Conservation (phyloP, 2,329 filamentous ascomycete genomes). For the Pleurostoma richardsiae region DNA sequence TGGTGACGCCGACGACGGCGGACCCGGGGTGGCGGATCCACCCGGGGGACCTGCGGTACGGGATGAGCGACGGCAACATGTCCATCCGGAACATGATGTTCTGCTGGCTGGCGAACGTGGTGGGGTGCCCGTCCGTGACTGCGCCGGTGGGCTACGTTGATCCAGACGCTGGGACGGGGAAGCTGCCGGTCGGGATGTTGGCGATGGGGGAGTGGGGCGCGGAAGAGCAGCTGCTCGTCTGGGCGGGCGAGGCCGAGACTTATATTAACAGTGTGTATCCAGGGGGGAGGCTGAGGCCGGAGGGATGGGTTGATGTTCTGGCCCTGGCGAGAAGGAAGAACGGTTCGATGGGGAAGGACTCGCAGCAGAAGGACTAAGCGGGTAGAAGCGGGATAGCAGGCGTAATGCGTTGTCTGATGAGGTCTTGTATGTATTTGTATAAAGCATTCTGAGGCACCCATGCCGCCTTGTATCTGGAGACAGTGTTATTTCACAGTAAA, state of each 20-base stretch:
- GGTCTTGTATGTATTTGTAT: no score
- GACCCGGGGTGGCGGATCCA: conserved; percentile 67
- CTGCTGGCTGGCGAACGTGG: conserved; percentile 79
- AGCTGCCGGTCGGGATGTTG: conserved; percentile 56
- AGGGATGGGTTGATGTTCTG: conserved; percentile 56
- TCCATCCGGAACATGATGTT: conserved; percentile 79
- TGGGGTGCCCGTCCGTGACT: conserved; percentile 69
- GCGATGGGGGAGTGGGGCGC: conserved; percentile 63
- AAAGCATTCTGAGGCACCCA: no score
- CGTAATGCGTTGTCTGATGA: no score
- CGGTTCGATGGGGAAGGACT: neutral
- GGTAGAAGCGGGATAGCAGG: no score
- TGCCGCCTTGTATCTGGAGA: no score
- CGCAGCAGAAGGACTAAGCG: no score
- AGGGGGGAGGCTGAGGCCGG: conserved; percentile 44
- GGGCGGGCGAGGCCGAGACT: conserved; percentile 51
- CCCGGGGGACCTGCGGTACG: conserved; percentile 58
- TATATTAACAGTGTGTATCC: conserved; percentile 45
- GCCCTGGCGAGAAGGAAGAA: conserved; percentile 22
- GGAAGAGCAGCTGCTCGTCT: conserved; percentile 58
- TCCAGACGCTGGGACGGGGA: conserved; percentile 50
- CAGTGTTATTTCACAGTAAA: no score
- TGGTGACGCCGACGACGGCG: conserved; percentile 75
- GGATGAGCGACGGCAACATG: conserved; percentile 68
- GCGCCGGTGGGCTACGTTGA: conserved; percentile 71